Conservation (phyloP, 345 rosid species). For the Syzygium aqueum region DNA sequence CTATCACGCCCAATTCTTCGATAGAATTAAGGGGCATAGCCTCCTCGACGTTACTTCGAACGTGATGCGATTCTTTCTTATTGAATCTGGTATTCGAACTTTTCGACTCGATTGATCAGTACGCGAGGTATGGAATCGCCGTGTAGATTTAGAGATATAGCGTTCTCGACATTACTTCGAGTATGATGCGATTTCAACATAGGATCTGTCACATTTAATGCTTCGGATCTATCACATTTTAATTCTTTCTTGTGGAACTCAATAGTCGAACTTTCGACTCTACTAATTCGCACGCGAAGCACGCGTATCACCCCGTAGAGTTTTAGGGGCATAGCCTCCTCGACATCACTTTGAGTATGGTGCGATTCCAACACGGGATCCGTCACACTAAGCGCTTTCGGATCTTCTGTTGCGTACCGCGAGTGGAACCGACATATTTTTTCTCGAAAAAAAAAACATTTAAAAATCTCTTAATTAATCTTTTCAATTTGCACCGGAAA, state of each 20-base stretch:
- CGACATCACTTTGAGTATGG: not conserved
- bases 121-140: not conserved
- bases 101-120: not conserved
- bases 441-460: not conserved
- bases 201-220: not conserved
- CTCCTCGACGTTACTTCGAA: not conserved
- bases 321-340: not conserved
- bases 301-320: accelerated
- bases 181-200: accelerated
- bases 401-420: not conserved
- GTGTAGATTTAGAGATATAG: accelerated
- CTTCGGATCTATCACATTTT: not conserved
- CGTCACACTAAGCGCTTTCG: accelerated
- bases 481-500: not conserved
- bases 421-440: not conserved
- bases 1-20: not conserved
- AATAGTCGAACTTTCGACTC: too few relatives aligned
- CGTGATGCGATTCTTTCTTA: not conserved
- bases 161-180: not conserved
- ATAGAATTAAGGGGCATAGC: too few relatives aligned
- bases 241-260: too few relatives aligned
- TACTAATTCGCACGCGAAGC: too few relatives aligned
- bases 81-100: not conserved
- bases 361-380: not conserved
- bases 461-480: not conserved